These are phyloP conservation scores for Flueggea neowawraea DNA, from an alignment of 441 rosid genomes.

Conservation along the genomic window DNA sequence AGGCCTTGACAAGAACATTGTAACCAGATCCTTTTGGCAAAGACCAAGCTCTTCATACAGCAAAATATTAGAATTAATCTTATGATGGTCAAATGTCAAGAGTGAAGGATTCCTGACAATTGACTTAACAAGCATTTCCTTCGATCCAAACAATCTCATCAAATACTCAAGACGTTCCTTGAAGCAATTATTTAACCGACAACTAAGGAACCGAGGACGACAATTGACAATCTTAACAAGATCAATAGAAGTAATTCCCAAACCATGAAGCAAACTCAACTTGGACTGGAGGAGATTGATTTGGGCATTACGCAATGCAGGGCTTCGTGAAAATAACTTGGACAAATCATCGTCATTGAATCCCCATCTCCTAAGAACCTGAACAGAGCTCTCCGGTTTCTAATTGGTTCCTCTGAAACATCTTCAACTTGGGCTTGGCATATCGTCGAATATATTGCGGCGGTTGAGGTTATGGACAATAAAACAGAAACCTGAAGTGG, in stretches of 20 bases:
- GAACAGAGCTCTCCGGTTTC: slow-evolving; percentile 26
- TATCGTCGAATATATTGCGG: slow-evolving; percentile 58
- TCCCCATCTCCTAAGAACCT: slow-evolving; percentile 60
- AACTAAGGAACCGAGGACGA: slow-evolving; percentile 73
- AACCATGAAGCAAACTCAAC: slow-evolving; percentile 42
- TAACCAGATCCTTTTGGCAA: slow-evolving; percentile 38
- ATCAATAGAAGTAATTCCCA: slow-evolving; percentile 64
- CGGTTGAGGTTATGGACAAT: not conserved
- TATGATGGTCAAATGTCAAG: slow-evolving; percentile 57
- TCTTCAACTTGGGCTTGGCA: slow-evolving; percentile 29
- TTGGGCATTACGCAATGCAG: slow-evolving; percentile 52
- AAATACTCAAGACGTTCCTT: slow-evolving; percentile 66
- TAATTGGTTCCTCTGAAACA: slow-evolving; percentile 4
- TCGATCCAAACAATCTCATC: slow-evolving; percentile 49
- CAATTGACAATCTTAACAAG: slow-evolving; percentile 74
- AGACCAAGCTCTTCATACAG: slow-evolving; percentile 59
- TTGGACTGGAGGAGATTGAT: slow-evolving; percentile 43
- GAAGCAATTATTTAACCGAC: slow-evolving; percentile 48
- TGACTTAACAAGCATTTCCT: slow-evolving; percentile 55
- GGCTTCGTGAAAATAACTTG: slow-evolving; percentile 45
- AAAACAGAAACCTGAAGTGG: not conserved
- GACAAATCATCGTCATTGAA: slow-evolving; percentile 57
- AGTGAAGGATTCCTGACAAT: slow-evolving; percentile 76
- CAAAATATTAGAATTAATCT: slow-evolving; percentile 52
- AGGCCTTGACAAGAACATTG: slow-evolving; percentile 67